A percentile compares a stretch with the other conserved stretches of the same genome.
These are phyloP conservation scores for Arabis alpina DNA, from an alignment of 345 rosid species.

Conservation along the genomic window DNA sequence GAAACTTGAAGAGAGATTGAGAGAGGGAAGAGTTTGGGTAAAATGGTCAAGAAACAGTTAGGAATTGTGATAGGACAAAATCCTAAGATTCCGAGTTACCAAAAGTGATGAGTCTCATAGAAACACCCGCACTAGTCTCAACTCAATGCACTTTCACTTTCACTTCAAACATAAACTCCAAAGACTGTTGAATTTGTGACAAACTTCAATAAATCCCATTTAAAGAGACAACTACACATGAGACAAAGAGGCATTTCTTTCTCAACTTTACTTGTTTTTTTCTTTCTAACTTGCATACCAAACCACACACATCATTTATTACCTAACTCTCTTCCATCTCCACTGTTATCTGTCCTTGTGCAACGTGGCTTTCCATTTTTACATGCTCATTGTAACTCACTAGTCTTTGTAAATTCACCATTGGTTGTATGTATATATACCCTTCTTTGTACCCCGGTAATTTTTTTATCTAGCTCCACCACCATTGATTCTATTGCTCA, in stretches of 20 bases:
- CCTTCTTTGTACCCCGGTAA: no score
- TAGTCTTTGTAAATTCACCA: background rate
- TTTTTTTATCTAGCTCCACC: no score
- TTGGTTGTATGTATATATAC: background rate
- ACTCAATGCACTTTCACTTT: slow-evolving; percentile 64
- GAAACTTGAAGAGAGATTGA: slow-evolving; percentile 46
- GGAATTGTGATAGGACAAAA: slow-evolving; percentile 52
- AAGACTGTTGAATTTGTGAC: slow-evolving; percentile 33
- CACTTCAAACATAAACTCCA: slow-evolving; percentile 36
- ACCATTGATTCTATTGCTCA: background rate
- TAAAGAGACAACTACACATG: slow-evolving; percentile 76
- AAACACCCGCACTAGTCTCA: slow-evolving; percentile 63
- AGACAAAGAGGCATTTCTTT: slow-evolving; percentile 55
- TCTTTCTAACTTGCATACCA: slow-evolving; percentile 43
- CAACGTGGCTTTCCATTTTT: slow-evolving; percentile 31
- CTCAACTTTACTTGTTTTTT: slow-evolving; percentile 42
- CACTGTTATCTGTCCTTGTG: slow-evolving; percentile 14
- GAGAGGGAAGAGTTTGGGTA: slow-evolving; percentile 27
- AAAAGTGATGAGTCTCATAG: slow-evolving; percentile 65
- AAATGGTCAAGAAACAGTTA: slow-evolving; percentile 39
- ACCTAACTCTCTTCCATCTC: slow-evolving; percentile 16
- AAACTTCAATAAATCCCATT: slow-evolving; percentile 36
- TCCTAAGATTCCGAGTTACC: slow-evolving; percentile 85
- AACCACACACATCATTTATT: slow-evolving; percentile 42
- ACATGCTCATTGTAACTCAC: slow-evolving; percentile 9